These are phyloP conservation scores for Solanum clarkiae DNA, from an alignment of 257 asterid species.

Conservation along the genomic window DNA sequence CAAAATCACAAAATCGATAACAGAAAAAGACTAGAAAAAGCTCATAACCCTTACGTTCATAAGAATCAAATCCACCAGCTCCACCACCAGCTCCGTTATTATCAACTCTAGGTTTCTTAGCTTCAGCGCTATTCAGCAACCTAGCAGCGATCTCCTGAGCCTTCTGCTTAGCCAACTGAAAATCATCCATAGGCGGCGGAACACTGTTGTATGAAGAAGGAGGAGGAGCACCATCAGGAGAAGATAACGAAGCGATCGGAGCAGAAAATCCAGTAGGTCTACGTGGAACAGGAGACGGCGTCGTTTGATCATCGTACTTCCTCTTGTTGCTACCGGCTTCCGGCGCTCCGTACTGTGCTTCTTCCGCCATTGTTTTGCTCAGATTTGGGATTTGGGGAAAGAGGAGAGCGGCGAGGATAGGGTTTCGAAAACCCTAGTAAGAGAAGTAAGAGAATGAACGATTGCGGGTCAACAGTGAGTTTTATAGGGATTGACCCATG, in stretches of 20 bases:
- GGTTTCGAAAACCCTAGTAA: constrained; percentile 6
- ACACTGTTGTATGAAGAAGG: constrained; percentile 52
- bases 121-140: constrained; percentile 52
- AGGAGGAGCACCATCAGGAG: constrained; percentile 37
- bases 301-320: constrained; percentile 51
- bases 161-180: constrained; percentile 83
- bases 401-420: neutral
- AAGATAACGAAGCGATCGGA: constrained; percentile 31
- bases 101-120: constrained; percentile 55
- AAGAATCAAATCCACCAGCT: neutral
- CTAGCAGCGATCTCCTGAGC: constrained; percentile 93
- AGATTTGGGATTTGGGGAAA: neutral
- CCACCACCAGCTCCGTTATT: constrained; percentile 62
- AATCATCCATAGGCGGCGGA: constrained; percentile 70
- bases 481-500: neutral
- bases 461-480: neutral
- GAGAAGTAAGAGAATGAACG: neutral
- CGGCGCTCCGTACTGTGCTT: constrained; percentile 3
- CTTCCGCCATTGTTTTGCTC: constrained; percentile 12
- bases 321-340: constrained; percentile 13
- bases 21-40: neutral
- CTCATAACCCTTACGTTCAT: neutral
- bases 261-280: constrained; percentile 73
- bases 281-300: constrained; percentile 49
- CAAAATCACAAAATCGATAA: neutral